These are phyloP conservation scores for Sporisorium graminicola DNA, from an alignment of 1,284 basidiomycete genomes.

Conservation along the genomic window DNA sequence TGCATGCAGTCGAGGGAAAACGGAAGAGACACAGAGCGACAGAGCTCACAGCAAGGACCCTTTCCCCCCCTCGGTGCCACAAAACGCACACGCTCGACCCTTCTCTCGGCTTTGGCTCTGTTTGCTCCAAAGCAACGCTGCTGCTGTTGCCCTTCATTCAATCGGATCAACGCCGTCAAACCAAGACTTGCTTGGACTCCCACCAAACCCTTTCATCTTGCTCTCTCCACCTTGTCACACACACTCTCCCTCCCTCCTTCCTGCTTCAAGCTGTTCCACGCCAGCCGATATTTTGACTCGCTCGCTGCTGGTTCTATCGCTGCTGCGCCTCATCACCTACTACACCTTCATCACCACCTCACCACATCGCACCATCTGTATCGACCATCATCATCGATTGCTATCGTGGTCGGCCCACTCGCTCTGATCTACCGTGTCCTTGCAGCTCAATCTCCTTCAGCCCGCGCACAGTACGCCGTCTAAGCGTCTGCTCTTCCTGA, in stretches of 20 bases:
- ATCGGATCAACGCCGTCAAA: not conserved
- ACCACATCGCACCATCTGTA: not conserved
- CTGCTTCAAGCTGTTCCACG: not conserved
- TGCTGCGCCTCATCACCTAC: not conserved
- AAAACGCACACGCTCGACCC: not conserved
- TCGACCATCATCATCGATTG: not conserved
- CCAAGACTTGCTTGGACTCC: too few species aligned
- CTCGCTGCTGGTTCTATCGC: not conserved
- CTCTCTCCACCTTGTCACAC: not conserved
- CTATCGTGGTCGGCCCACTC: not conserved
- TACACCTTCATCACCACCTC: not conserved
- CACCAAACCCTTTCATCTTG: not conserved
- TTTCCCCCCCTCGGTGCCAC: conserved; percentile 10
- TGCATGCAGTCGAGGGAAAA: not conserved
- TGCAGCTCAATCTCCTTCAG: too few species aligned
- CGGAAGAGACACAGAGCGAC: too few species aligned
- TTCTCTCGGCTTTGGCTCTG: conserved; percentile 2
- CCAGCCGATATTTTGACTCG: not conserved
- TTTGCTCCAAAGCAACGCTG: too few species aligned
- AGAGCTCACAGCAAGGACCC: not conserved
- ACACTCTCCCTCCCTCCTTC: too few species aligned
- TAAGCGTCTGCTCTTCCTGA: not conserved
- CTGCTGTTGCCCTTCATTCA: too few species aligned
- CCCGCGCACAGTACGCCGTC: not conserved
- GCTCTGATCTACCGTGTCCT: not conserved